Percentiles rank a stretch among this genome's conserved stretches.
These are phyloP conservation scores for Thelonectria discophora DNA, from an alignment of 2,329 filamentous ascomycete genomes.

Conservation along the genomic window DNA sequence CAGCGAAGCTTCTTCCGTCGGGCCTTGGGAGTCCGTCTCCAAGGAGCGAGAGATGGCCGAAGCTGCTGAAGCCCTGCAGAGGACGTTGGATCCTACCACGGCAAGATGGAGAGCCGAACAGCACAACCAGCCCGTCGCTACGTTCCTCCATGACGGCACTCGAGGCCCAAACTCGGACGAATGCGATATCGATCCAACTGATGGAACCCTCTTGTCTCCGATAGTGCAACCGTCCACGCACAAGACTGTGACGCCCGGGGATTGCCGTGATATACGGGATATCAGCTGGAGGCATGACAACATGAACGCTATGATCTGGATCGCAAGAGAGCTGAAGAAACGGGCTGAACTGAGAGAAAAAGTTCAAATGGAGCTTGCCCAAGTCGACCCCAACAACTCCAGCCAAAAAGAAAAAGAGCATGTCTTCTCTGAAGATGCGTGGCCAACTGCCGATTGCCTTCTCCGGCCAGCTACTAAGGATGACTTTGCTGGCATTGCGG, in stretches of 20 bases:
- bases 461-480: slow-evolving; percentile 52
- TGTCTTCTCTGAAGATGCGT: slow-evolving; percentile 25
- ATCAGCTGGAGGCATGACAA: slow-evolving; percentile 43
- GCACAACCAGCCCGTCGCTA: slow-evolving; percentile 3
- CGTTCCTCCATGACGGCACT: background rate
- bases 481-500: slow-evolving; percentile 53
- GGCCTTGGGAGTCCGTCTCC: background rate
- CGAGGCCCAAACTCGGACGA: slow-evolving; percentile 14
- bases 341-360: slow-evolving; percentile 32
- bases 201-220: slow-evolving; percentile 47
- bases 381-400: slow-evolving; percentile 1
- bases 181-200: slow-evolving; percentile 50
- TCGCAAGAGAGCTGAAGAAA: slow-evolving; percentile 37
- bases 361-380: background rate
- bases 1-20: background rate
- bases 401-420: background rate
- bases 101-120: slow-evolving; percentile 13
- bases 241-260: slow-evolving; percentile 7
- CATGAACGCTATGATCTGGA: slow-evolving; percentile 41
- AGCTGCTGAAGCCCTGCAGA: background rate
- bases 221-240: slow-evolving; percentile 47
- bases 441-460: slow-evolving; percentile 47
- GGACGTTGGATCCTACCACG: background rate
- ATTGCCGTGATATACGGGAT: slow-evolving; percentile 23
- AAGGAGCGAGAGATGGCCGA: background rate